These are phyloP conservation scores for Solanum acaule DNA, from an alignment of 257 asterid species.

Conservation along the genomic window DNA sequence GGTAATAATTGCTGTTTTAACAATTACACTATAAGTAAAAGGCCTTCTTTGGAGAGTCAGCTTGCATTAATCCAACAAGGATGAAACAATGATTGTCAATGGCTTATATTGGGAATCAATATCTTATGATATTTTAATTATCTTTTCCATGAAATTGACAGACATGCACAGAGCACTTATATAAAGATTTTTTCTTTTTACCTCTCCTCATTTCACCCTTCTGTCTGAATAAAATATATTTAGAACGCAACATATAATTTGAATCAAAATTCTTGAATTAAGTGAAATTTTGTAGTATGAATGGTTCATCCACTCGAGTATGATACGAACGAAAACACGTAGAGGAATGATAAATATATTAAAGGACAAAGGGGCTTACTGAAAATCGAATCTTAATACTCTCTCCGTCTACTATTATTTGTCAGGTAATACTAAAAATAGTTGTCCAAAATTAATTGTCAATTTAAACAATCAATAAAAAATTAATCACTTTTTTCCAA, in stretches of 20 bases:
- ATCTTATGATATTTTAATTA: not conserved
- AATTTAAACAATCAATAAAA: too few relatives aligned
- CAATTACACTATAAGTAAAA: not conserved
- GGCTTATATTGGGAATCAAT: not conserved
- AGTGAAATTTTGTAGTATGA: rapidly evolving
- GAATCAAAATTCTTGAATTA: not conserved
- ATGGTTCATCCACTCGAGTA: not conserved
- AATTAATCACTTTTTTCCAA: too few relatives aligned
- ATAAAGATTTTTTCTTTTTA: not conserved
- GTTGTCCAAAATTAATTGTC: too few relatives aligned
- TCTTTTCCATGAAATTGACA: not conserved
- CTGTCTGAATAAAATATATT: not conserved
- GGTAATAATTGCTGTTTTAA: not conserved
- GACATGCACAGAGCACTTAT: not conserved
- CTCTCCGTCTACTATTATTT: too few relatives aligned
- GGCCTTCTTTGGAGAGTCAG: not conserved
- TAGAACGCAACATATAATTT: not conserved
- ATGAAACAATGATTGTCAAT: not conserved
- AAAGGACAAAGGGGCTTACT: not conserved
- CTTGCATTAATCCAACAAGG: not conserved
- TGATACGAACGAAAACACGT: not conserved
- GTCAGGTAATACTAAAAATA: too few relatives aligned
- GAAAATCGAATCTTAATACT: not conserved
- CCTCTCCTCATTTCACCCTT: not conserved
- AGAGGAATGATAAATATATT: not conserved